Conservation (phyloP, 2,329 filamentous ascomycete genomes). For the Stagonosporopsis vannaccii region DNA sequence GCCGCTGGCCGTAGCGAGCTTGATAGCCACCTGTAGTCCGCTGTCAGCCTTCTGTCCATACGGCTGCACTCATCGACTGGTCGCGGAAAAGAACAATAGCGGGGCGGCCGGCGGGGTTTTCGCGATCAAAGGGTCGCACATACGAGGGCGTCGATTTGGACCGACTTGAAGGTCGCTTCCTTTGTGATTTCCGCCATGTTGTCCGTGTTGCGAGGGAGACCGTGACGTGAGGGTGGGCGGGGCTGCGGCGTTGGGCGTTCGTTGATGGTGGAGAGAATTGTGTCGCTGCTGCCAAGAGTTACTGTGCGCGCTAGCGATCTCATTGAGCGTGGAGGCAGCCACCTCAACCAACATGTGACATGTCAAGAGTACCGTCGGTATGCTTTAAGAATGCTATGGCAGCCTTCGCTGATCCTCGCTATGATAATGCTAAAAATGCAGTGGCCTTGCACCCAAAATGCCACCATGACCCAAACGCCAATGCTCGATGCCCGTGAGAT, state of each 20-base stretch:
- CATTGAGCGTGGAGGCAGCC: neutral
- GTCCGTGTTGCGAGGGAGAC: conserved; percentile 21
- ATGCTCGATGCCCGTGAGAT: conserved; percentile 27
- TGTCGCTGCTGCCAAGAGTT: conserved; percentile 16
- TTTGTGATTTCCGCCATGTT: conserved; percentile 49
- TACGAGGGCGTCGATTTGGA: conserved; percentile 95
- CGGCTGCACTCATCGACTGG: neutral
- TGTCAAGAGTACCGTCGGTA: too few relatives aligned
- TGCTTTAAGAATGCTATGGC: neutral
- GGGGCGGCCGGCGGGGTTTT: conserved; percentile 43
- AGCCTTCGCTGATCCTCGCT: neutral
- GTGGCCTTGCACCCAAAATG: conserved; percentile 15
- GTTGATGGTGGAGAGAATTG: conserved; percentile 26
- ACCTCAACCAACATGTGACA: neutral
- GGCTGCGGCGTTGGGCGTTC: conserved; percentile 26
- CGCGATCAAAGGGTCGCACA: conserved; percentile 49
- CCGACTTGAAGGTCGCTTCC: conserved; percentile 73
- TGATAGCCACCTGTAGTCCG: conserved; percentile 82
- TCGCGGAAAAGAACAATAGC: conserved; percentile 29
- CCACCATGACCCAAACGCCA: conserved; percentile 27
- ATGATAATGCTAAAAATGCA: conserved; percentile 13
- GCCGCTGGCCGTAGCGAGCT: conserved; percentile 95
- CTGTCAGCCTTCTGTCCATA: conserved; percentile 26
- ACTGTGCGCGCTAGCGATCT: conserved; percentile 25
- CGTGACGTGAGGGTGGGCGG: conserved; percentile 22